These are phyloP conservation scores for Fusarium siculi DNA, from an alignment of 2,329 filamentous ascomycete species.

Conservation along the genomic window DNA sequence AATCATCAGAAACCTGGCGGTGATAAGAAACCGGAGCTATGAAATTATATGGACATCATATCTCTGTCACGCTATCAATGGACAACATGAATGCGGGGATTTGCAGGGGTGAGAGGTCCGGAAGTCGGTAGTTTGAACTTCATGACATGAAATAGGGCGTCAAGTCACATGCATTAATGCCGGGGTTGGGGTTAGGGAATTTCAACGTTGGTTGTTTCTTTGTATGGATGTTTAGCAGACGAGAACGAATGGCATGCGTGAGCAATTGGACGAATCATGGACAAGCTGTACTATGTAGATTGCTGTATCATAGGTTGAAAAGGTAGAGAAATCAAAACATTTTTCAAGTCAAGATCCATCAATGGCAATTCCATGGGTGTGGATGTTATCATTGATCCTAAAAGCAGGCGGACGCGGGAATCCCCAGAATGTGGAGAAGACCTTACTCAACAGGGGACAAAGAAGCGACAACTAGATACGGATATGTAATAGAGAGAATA, in stretches of 20 bases:
- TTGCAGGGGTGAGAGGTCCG: background rate
- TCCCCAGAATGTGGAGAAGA: conserved; percentile 25
- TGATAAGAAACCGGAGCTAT: conserved; percentile 38
- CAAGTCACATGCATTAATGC: conserved; percentile 5
- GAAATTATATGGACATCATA: background rate
- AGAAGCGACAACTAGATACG: conserved; percentile 10
- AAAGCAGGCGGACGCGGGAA: background rate
- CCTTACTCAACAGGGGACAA: conserved; percentile 13
- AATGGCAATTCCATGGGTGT: background rate
- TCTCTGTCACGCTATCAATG: background rate
- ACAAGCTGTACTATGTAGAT: background rate
- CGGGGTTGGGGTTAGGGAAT: background rate
- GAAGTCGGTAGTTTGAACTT: conserved; percentile 6
- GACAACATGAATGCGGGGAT: background rate
- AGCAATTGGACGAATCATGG: background rate
- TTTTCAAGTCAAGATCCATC: background rate
- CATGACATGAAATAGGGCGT: conserved; percentile 20
- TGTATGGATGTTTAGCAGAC: background rate
- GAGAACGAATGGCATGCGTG: background rate
- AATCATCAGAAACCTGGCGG: background rate
- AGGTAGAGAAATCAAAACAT: background rate
- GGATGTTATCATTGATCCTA: background rate
- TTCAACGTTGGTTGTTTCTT: background rate
- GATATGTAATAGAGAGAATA: conserved; percentile 14
- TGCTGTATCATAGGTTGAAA: background rate